Evolutionary conservation across 83 land plant genomes (phyloP), one percentile per base, ranked within the genome.

Genomic region (Thuja plicata): DNA sequence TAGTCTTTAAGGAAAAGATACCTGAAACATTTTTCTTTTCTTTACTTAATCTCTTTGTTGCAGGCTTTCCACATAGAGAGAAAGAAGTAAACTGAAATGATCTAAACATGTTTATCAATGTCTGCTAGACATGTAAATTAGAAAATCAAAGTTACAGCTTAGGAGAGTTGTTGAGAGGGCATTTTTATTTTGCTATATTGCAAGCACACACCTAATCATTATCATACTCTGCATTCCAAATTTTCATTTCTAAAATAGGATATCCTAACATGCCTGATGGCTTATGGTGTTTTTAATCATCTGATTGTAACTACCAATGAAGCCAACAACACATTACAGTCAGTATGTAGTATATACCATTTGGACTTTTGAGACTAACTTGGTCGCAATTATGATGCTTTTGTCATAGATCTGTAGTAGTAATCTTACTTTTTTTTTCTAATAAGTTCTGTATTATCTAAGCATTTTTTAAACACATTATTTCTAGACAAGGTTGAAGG

Each of bases 401-500:
- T 50, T 32, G 32, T 3, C 24, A 32, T 84, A 84, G 24, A 52
- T 32, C 57, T 12, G 0, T 84, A 0, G 34, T 34, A 84, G 52
- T 57, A 21, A 84, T 84, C 86, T 32, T 52, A 52, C 3, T 16
- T 35, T 8, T 16, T 35, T 84, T 15, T 13, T 32, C 40, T 21
- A 52, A 52, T 5, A 54, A 48, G 16, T 84, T 30, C 38, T 1
- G 3, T 79, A 17, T 38, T 79, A 38, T 79, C 8, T 79, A 38
- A 38, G 38, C 54, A 43, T 40, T 30, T 32, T 50, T 50, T 54
- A 8, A n/a, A 32, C 87, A 62, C 32, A 60, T 55, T 10, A 19
- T 76, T 85, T 91, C 84, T 52, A 95, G 96, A 96, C 86, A 97
- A 96, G 89, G 89, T 91, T 87, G 99, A 98, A 66, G 93, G 89